Base-by-base conservation (phyloP, 495 filamentous ascomycete species). In the Penicillium maclennaniae region DNA sequence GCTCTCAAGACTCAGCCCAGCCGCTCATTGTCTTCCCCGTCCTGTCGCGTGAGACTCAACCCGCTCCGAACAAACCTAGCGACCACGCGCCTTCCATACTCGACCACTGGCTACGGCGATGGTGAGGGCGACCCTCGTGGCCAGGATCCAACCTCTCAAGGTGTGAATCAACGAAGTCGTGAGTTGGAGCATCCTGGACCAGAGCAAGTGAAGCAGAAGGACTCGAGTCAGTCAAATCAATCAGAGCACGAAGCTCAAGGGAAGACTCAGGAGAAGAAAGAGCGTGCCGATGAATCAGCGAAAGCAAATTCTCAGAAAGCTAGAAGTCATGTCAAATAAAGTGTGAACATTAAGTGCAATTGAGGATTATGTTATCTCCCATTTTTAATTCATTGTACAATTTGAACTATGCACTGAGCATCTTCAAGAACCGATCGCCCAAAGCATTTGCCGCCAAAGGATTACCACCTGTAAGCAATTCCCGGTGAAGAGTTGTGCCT, bases 401-500 rank as follows among this genome's bases (percentile, higher is more conserved):
- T n/a, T 1, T n/a, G 9, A 6, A 31, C 60, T 43, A 62, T 27
- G 63, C 62, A 49, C 62, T 68, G 20, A 66, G 54, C 65, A 72
- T 70, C 27, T 34, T 48, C 57, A 70, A 49, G 49, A 70, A 70
- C 20, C 62, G 53, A 50, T 65, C 53, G 8, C 68, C 68, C 12
- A 70, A 42, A 34, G 53, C 57, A 51, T 60, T 53, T 12, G 68
- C 63, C 4, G 68, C 65, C 55, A 69, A 31, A 2, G 65, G 68
- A 59, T 70, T 70, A 9, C 58, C 65, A 1, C 63, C 61, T 19
- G 56, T 62, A 10, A 69, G 43, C 46, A 70, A 34, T 42, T 70
- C 68, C 2, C 54, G 49, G 53, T 68, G 39, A 12, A 70, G 49
- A 0, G 61, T 70, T 4, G 60, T 65, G 7, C 55, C 46, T 1